These are phyloP conservation scores for Inonotus obliquus DNA, from an alignment of 1,284 basidiomycete genomes.

Conservation along the genomic window DNA sequence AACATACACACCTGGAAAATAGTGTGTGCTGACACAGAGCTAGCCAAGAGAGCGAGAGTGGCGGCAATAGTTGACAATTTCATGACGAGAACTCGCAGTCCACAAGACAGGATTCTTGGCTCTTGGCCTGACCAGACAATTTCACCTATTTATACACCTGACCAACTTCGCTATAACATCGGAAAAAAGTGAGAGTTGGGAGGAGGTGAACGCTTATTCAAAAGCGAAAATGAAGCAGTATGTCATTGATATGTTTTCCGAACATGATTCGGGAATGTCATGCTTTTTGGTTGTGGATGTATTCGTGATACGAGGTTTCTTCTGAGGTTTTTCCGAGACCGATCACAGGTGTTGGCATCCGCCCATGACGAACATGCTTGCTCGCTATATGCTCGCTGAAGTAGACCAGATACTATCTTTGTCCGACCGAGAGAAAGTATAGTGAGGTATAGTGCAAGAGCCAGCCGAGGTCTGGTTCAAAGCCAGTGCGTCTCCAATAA, in stretches of 20 bases:
- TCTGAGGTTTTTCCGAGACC: neutral
- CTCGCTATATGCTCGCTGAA: no score
- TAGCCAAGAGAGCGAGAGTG: constrained; percentile 10
- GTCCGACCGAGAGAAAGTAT: no score
- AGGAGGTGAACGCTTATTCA: neutral
- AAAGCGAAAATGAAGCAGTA: neutral
- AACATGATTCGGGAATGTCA: neutral
- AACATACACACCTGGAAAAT: constrained; percentile 18
- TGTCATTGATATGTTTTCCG: neutral
- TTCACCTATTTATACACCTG: neutral
- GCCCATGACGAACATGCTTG: neutral
- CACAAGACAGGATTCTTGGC: neutral
- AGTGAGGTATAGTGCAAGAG: no score
- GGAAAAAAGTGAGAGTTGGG: neutral
- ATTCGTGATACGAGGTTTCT: neutral
- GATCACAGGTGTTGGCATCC: neutral
- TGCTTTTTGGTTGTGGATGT: neutral
- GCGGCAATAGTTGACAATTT: neutral
- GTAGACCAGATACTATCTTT: no score
- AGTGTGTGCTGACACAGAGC: constrained; percentile 21
- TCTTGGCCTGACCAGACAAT: neutral
- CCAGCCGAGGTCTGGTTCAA: no score
- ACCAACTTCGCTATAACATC: neutral
- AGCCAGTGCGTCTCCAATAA: no score
- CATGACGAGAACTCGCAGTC: neutral